Conservation (phyloP, 768 basidiomycete genomes). For the Mycena epipterygia region DNA sequence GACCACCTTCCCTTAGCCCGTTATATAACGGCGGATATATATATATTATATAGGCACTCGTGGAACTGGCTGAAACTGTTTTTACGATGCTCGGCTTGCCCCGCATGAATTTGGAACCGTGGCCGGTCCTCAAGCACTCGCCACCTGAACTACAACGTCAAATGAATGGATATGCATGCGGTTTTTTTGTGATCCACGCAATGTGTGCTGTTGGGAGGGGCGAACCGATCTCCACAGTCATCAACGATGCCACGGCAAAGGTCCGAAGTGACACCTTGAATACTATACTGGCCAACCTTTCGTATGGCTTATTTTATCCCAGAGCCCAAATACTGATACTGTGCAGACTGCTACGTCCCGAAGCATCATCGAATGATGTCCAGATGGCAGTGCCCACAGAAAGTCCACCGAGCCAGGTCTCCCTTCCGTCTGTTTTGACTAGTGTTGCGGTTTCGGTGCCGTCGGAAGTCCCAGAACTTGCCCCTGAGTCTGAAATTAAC, state of each 20-base stretch:
- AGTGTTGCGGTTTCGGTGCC: too few species aligned
- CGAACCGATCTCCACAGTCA: background rate
- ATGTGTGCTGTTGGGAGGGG: conserved; percentile 1
- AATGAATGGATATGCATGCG: conserved; percentile 25
- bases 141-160: conserved; percentile 1
- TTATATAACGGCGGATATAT: background rate
- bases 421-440: too few species aligned
- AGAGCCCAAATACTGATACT: background rate
- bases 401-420: too few species aligned
- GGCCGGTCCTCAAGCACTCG: background rate
- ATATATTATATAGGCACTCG: conserved; percentile 12
- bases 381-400: background rate
- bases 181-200: conserved; percentile 19
- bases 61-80: conserved; percentile 24
- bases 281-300: background rate
- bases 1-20: background rate
- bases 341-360: background rate
- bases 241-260: background rate
- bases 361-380: background rate
- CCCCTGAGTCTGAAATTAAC: too few species aligned
- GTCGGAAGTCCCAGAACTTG: too few species aligned
- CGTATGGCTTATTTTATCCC: background rate
- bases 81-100: background rate
- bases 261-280: background rate
- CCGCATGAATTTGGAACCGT: background rate